These are phyloP conservation scores for Fraxinus excelsior DNA, from an alignment of 257 asterid species.

Conservation along the genomic window DNA sequence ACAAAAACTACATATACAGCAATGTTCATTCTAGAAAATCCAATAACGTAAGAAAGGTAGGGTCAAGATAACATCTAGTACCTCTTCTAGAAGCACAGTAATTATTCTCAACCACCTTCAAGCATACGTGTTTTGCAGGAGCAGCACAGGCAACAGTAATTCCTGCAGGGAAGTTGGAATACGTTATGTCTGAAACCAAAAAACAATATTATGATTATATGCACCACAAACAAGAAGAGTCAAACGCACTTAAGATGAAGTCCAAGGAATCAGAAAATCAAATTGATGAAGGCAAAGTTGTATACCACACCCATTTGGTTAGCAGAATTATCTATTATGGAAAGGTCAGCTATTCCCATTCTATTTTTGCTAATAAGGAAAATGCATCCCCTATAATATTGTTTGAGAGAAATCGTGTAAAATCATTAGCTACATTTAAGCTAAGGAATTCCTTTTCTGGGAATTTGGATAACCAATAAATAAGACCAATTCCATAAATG, in stretches of 20 bases:
- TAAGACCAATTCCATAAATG: background rate
- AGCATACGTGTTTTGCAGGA: conserved; percentile 82
- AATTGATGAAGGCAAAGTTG: conserved; percentile 9
- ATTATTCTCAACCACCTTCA: conserved; percentile 90
- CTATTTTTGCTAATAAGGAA: background rate
- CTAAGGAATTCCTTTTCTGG: background rate
- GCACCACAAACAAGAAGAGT: conserved; percentile 9
- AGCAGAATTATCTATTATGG: background rate
- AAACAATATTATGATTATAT: background rate
- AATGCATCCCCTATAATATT: background rate
- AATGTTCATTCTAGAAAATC: conserved; percentile 18
- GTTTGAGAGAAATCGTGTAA: background rate
- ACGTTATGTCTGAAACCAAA: conserved; percentile 1
- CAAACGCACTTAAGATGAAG: background rate
- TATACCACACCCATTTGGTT: background rate
- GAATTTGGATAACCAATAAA: background rate
- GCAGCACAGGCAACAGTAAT: conserved; percentile 70
- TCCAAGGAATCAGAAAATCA: conserved; percentile 17
- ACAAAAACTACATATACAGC: background rate
- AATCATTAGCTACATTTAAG: background rate
- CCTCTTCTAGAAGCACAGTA: conserved; percentile 95
- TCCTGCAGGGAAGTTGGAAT: conserved; percentile 51
- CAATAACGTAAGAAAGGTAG: conserved; percentile 13
- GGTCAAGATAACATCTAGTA: conserved; percentile 29
- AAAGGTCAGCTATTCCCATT: background rate